Percentiles rank a stretch among this genome's conserved stretches.
These are phyloP conservation scores for Cryptosporidium sp. DNA, from an alignment of 169 alveolate genomes.

Conservation along the genomic window DNA sequence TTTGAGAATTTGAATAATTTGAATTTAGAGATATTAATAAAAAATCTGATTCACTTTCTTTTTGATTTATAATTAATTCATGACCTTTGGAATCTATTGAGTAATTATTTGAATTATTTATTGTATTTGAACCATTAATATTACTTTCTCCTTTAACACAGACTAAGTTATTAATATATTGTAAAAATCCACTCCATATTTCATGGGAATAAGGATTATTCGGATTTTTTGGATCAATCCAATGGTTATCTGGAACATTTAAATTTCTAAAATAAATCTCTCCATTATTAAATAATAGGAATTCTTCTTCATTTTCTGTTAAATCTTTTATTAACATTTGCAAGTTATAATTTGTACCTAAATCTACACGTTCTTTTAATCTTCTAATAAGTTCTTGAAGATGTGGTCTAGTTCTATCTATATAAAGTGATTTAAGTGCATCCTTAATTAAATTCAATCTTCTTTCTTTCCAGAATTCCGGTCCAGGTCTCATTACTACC, in stretches of 20 bases:
- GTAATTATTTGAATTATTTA: neutral
- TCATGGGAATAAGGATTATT: conserved; percentile 41
- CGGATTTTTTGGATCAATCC: conserved; percentile 47
- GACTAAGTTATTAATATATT: conserved; percentile 17
- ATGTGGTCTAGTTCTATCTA: conserved; percentile 29
- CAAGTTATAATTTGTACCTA: neutral
- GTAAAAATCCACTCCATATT: conserved; percentile 33
- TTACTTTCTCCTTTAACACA: conserved; percentile 3
- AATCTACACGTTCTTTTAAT: conserved; percentile 2
- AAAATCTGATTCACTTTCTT: neutral
- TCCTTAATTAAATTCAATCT: conserved; percentile 17
- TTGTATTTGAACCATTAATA: neutral
- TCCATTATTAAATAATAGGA: conserved; percentile 1
- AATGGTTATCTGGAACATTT: conserved; percentile 19
- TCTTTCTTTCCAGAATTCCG: neutral
- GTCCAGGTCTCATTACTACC: neutral
- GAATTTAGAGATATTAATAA: neutral
- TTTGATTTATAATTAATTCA: neutral
- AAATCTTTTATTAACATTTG: conserved; percentile 8
- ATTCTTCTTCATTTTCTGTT: conserved; percentile 12
- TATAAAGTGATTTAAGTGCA: conserved; percentile 30
- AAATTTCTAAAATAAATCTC: conserved; percentile 16
- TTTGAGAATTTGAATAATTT: neutral
- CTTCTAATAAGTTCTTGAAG: conserved; percentile 27
- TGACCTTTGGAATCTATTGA: neutral